Conservation (phyloP, 1,284 basidiomycete species). For the Marasmius sp. region DNA sequence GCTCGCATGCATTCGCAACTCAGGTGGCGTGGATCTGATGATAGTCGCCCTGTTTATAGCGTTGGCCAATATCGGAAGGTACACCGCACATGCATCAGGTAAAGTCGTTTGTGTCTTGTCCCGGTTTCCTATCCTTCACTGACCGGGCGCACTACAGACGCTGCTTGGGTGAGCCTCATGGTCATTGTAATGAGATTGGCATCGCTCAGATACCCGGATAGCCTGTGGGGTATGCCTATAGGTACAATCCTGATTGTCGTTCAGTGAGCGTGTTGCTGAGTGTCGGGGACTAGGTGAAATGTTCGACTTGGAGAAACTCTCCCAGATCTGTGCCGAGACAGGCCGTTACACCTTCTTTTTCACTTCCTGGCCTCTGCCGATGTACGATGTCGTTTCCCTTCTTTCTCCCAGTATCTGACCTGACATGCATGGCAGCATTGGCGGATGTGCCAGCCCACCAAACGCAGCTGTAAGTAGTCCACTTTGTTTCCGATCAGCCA, state of each 20-base stretch:
- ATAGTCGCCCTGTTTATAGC: conserved; percentile 30
- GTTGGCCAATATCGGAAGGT: conserved; percentile 54
- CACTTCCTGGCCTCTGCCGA: conserved; percentile 70
- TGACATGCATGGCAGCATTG: conserved; percentile 40
- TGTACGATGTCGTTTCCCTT: conserved; percentile 40
- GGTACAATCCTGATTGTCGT: conserved; percentile 33
- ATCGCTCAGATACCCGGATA: conserved; percentile 19
- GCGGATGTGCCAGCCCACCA: conserved; percentile 65
- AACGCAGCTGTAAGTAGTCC: conserved; percentile 60
- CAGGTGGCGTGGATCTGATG: neutral
- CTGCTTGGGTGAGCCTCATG: conserved; percentile 50
- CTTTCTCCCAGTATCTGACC: neutral
- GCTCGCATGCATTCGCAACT: neutral
- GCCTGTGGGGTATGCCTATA: conserved; percentile 73
- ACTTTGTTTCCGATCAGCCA: too few species aligned
- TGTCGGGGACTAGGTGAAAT: conserved; percentile 49
- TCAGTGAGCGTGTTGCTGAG: conserved; percentile 4
- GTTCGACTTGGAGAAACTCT: conserved; percentile 66
- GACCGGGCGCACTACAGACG: conserved; percentile 38
- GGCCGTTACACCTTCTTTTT: conserved; percentile 72
- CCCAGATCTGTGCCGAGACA: conserved; percentile 53
- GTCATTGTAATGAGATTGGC: neutral
- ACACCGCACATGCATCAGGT: conserved; percentile 58
- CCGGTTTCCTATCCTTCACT: neutral
- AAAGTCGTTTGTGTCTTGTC: conserved; percentile 11